A percentile compares a stretch with the other conserved stretches of the same genome.
phyloP scores from a whole-genome alignment of 139 green algal species.

The Closterium sp. region DNA sequence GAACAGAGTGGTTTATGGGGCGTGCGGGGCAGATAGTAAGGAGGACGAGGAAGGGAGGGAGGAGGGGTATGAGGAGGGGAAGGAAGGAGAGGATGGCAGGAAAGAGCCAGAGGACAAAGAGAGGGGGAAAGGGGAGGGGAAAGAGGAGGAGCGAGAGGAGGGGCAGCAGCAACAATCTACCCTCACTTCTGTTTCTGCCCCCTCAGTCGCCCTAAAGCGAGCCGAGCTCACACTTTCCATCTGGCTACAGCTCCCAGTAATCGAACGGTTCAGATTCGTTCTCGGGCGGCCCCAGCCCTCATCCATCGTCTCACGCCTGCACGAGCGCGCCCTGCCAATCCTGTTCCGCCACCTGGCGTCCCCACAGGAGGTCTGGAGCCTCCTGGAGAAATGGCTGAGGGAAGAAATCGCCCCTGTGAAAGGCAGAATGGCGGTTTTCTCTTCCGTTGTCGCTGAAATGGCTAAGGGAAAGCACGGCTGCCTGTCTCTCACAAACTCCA shows the following conservation, averaged over 20 bases:
- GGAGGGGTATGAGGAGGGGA: neutral
- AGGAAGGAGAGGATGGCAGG: neutral
- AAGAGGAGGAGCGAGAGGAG: neutral
- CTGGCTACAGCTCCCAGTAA: slow-evolving; percentile 31
- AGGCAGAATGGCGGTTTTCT: neutral
- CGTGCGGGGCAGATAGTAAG: neutral
- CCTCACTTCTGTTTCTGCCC: neutral
- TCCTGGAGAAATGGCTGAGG: neutral
- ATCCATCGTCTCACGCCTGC: slow-evolving; percentile 14
- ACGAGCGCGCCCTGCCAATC: slow-evolving; percentile 38
- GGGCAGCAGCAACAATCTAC: neutral
- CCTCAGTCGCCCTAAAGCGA: neutral
- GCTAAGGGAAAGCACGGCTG: neutral
- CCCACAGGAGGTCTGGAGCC: neutral
- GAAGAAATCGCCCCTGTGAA: neutral
- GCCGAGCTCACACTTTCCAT: slow-evolving; percentile 10
- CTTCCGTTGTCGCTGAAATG: neutral
- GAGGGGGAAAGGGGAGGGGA: too few relatives aligned
- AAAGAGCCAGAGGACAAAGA: neutral
- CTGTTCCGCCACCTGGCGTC: slow-evolving; percentile 7
- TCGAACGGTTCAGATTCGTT: slow-evolving; percentile 27
- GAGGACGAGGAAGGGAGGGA: neutral
- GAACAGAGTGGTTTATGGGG: slow-evolving; percentile 37
- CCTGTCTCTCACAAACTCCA: neutral
- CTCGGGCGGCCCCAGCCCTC: neutral